A percentile compares a stretch with the other conserved stretches of the same genome.
Evolutionary conservation across 2,329 filamentous ascomycete species (phyloP).

Genomic region (Venturia carpophila): DNA sequence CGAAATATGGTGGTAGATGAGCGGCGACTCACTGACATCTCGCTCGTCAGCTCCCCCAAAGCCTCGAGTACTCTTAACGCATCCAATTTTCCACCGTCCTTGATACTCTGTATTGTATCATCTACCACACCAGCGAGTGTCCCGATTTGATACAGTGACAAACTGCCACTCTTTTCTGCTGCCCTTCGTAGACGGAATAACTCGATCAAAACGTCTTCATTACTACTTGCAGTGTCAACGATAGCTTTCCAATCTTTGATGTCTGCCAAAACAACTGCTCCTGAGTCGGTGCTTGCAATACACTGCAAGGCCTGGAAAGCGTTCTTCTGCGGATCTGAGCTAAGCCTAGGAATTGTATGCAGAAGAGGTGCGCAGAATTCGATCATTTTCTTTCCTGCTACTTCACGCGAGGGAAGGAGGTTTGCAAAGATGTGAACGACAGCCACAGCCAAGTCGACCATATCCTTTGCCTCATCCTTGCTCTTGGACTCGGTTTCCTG

Average conservation of each 20-base stretch:
- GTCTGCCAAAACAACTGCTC: slow-evolving; percentile 4
- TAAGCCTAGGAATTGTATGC: background rate
- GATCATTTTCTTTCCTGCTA: slow-evolving; percentile 42
- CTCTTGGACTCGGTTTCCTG: slow-evolving; percentile 21
- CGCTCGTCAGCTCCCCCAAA: background rate
- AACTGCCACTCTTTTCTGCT: background rate
- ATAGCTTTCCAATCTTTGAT: slow-evolving; percentile 1
- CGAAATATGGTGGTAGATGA: background rate
- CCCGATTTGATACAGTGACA: background rate
- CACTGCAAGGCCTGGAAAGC: slow-evolving; percentile 17
- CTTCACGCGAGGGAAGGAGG: slow-evolving; percentile 46
- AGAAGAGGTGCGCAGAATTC: slow-evolving; percentile 38
- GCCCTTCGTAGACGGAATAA: background rate
- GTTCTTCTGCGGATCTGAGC: slow-evolving; percentile 5
- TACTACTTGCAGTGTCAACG: slow-evolving; percentile 1
- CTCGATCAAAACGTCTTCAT: background rate
- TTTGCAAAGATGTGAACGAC: slow-evolving; percentile 55
- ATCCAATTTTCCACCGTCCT: background rate
- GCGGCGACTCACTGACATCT: background rate
- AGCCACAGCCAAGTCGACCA: slow-evolving; percentile 56
- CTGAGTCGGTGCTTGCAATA: slow-evolving; percentile 10
- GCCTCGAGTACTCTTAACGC: background rate
- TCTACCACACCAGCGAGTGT: background rate
- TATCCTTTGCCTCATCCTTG: slow-evolving; percentile 45
- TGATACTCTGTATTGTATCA: background rate